Evolutionary conservation across 176 grass and related monocot genomes (phyloP), one percentile per base, ranked within the genome.

Genomic region (Bromus sterilis): DNA sequence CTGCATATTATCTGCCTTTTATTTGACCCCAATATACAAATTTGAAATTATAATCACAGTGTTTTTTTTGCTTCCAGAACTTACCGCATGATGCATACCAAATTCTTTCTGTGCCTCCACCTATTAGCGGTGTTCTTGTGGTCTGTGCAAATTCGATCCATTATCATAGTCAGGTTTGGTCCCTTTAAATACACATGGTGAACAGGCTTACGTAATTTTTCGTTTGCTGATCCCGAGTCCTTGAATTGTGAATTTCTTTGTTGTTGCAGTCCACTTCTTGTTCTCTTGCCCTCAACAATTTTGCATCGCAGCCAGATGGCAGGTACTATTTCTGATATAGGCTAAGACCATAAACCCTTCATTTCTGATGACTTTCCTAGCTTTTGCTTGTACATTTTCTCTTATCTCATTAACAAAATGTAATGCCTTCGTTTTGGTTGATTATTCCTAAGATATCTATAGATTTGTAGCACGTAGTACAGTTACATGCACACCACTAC

Each of bases 101-200:
- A 78, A 75, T 98, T 82, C 92, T 98, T 66, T 89, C 92, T 23
- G 95, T 94, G 21, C 95, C 95, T 79, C 81, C 95, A 41, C 95
- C 95, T 87, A 94, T 98, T 64, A 88, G 95, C 7, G 95, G 92
- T 73, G 93, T 94, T 76, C 88, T 98, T 94, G 95, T 91, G 39
- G 79, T 98, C 26, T 94, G 90, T 71, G 88, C 95, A 29, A 98
- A 98, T 91, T 87, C 90, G 1, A 94, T 98, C 79, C 91, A 93
- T 75, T 98, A 98, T 86, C 86, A 88, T 78, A 95, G 88, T 80
- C 95, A 98, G 95, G 95, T 98, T 48, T 81, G 79, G 43, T 73
- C 18, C 40, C 31, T 85, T 61, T 37, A 78, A 77, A 81, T 75
- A 35, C 43, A 55, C 16, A 71, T 30, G 73, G 32, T 72, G 33